Conservation (phyloP, 208 protist species). For the Crithidia fasciculata region DNA sequence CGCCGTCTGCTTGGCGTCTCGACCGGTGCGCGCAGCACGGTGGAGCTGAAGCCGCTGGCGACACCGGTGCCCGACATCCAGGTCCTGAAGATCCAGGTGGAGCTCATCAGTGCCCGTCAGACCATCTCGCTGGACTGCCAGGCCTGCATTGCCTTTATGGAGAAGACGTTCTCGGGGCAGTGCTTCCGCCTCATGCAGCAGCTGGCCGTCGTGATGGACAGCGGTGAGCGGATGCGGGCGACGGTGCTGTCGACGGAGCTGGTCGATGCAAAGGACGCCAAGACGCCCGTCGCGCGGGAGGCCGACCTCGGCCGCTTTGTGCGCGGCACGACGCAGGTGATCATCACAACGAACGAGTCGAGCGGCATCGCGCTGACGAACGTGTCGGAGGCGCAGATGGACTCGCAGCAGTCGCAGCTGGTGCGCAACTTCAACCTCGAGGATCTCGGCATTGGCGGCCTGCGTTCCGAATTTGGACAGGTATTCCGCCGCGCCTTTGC, state of each 20-base stretch:
- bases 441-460: constrained; percentile 96
- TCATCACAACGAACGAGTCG: constrained; percentile 52
- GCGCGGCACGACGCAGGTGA: constrained; percentile 39
- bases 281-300: constrained; percentile 7
- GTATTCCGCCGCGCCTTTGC: constrained; percentile 99
- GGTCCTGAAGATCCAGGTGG: constrained; percentile 50
- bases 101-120: constrained; percentile 66
- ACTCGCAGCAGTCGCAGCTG: constrained; percentile 80
- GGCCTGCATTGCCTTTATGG: constrained; percentile 54
- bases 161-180: constrained; percentile 59
- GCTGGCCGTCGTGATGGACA: constrained; percentile 64
- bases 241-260: constrained; percentile 44
- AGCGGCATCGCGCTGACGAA: constrained; percentile 80
- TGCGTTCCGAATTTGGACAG: constrained; percentile 95
- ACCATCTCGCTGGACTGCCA: constrained; percentile 67
- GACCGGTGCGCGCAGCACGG: constrained; percentile 57
- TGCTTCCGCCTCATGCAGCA: constrained; percentile 67
- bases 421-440: constrained; percentile 91
- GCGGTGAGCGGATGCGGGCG: constrained; percentile 52
- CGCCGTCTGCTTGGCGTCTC: constrained; percentile 68
- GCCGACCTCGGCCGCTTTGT: constrained; percentile 50
- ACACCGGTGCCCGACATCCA: constrained; percentile 36
- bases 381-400: constrained; percentile 79
- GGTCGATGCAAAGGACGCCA: constrained; percentile 21
- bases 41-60: constrained; percentile 34